These are phyloP conservation scores for Yamadazyma sp. DNA, from an alignment of 1,139 yeast genomes.

Conservation along the genomic window DNA sequence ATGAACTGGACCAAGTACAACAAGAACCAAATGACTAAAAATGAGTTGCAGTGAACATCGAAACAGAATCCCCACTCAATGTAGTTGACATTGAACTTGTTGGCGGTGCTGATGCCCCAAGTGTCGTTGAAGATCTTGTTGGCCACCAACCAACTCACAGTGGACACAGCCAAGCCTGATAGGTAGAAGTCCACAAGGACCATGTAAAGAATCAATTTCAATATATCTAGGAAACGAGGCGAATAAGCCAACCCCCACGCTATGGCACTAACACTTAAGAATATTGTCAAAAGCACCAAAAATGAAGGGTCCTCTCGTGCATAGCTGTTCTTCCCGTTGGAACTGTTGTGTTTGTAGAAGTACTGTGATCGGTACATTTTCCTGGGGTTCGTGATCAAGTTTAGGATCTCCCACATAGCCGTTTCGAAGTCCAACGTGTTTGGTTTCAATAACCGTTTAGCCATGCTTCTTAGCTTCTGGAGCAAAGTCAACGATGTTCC, in stretches of 20 bases:
- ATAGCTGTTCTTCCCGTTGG: constrained; percentile 45
- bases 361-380: constrained; percentile 81
- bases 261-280: constrained; percentile 70
- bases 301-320: constrained; percentile 93
- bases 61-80: constrained; percentile 95
- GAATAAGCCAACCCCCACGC: constrained; percentile 91
- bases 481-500: constrained; percentile 3
- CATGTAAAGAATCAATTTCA: constrained; percentile 73
- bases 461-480: constrained; percentile 27
- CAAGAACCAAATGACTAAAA: constrained; percentile 75
- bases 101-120: constrained; percentile 29
- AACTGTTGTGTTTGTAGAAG: constrained; percentile 53
- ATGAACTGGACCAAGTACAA: constrained; percentile 77
- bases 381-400: constrained; percentile 71
- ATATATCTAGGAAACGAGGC: constrained; percentile 57
- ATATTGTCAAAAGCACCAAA: constrained; percentile 63
- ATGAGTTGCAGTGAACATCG: constrained; percentile 90
- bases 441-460: constrained; percentile 59
- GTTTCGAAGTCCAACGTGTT: constrained; percentile 88
- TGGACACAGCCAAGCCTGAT: constrained; percentile 68
- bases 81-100: constrained; percentile 44
- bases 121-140: constrained; percentile 56
- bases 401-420: constrained; percentile 86
- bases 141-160: constrained; percentile 70
- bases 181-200: constrained; percentile 79